phyloP scores from a whole-genome alignment of 176 grass and related monocot species.

The Oryza officinalis region DNA sequence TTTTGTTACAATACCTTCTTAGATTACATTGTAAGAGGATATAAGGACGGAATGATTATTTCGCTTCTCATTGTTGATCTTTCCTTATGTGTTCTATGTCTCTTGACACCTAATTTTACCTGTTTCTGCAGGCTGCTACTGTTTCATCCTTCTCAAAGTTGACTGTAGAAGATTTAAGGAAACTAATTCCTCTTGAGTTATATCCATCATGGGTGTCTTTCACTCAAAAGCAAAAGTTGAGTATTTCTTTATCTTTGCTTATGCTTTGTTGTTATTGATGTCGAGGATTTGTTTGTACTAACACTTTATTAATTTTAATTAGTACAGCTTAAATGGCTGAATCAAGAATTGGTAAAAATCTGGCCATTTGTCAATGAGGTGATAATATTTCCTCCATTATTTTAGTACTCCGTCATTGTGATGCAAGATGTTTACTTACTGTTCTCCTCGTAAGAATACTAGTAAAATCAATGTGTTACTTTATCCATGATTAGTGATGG shows the following conservation, averaged over 20 bases:
- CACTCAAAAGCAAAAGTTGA: constrained; percentile 87
- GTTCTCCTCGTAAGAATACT: constrained; percentile 15
- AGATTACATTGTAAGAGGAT: neutral
- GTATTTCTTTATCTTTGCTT: constrained; percentile 32
- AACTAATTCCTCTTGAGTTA: constrained; percentile 68
- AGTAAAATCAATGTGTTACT: too few species aligned
- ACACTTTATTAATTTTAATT: constrained; percentile 32
- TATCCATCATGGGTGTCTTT: constrained; percentile 99
- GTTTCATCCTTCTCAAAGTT: constrained; percentile 73
- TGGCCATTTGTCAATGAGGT: constrained; percentile 97
- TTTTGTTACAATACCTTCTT: neutral
- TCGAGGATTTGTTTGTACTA: constrained; percentile 35
- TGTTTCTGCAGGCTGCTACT: constrained; percentile 54
- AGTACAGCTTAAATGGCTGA: constrained; percentile 92
- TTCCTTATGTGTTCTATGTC: neutral
- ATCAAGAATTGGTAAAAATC: constrained; percentile 76
- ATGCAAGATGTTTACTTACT: constrained; percentile 31
- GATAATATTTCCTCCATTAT: constrained; percentile 18
- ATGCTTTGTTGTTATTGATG: neutral
- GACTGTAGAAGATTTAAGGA: constrained; percentile 74
- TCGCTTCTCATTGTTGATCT: constrained; percentile 10
- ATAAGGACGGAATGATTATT: neutral
- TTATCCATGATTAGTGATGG: constrained; percentile 29
- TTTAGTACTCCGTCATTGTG: constrained; percentile 21
- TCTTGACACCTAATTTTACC: constrained; percentile 9